Evolutionary conservation across 108 stramenopile species (phyloP), one percentile per base, ranked within the genome.

Genomic region (Cyclotella cryptica): DNA sequence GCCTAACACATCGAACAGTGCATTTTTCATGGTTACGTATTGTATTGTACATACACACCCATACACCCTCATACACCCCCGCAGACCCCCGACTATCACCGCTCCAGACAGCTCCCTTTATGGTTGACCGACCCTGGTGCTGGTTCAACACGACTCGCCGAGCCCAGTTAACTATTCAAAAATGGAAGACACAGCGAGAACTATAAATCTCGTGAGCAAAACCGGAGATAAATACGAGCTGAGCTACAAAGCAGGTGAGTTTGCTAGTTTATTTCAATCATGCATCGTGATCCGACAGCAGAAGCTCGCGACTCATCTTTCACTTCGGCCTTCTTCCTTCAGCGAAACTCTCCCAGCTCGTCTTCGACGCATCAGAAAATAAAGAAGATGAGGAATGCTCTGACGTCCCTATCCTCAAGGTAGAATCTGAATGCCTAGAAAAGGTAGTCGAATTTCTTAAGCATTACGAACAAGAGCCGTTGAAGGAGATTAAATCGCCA

Each of bases 391-490:
- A 83, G 1, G 81, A 81, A 29, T 78, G 78, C 61, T 43, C 70
- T 19, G 64, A 45, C 11, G 62, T 68, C 19, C 46, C 40, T 7
- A 77, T 92, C 54, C 0, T 65, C 24, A 83, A 86, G 21, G 89
- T 94, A 30, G 74, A 83, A 8, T 66, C 84, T 24, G 35, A 46
- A 14, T 84, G 85, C 61, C 79, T 95, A 6, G 72, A 75, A 30
- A 87, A 87, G 61, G 90, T 95, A 13, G 92, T 95, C 2, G 87
- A 92, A 49, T 95, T 91, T 53, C 78, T 95, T 64, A 90, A 87
- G 41, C 90, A 95, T 60, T 78, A 93, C 65, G 61, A 78, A 13
- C 62, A 71, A 55, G 90, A 93, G 52, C 78, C 86, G 29, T 81
- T 93, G 88, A 80, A 70, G 44, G 91, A 88, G 66, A 91, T 94